A percentile compares a stretch with the other conserved stretches of the same genome.
These are phyloP conservation scores for Tuber borchii DNA, from an alignment of 495 filamentous ascomycete species.

Conservation along the genomic window DNA sequence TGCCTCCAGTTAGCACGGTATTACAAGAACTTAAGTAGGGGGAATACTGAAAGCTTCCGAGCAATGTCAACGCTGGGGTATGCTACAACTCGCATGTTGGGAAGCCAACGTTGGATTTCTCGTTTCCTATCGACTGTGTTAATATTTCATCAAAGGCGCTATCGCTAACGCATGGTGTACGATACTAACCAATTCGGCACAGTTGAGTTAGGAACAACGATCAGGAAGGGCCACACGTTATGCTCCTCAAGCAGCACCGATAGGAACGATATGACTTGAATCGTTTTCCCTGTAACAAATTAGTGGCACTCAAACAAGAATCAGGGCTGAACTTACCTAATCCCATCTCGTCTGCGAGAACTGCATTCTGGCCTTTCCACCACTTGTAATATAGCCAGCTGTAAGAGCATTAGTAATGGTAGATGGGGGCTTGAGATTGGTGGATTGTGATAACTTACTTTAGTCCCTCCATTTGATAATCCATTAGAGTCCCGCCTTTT, in stretches of 20 bases:
- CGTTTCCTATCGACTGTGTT: constrained; percentile 49
- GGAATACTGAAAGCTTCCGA: constrained; percentile 57
- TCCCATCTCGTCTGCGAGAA: constrained; percentile 98
- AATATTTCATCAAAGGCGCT: neutral
- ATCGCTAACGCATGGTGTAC: neutral
- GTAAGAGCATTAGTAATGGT: constrained; percentile 13
- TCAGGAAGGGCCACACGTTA: constrained; percentile 80
- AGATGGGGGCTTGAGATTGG: constrained; percentile 1
- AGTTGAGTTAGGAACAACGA: constrained; percentile 90
- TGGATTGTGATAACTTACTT: constrained; percentile 47
- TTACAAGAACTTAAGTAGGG: neutral
- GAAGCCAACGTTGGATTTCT: constrained; percentile 92
- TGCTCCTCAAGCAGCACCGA: constrained; percentile 72
- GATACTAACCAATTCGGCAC: constrained; percentile 74
- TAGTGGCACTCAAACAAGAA: neutral
- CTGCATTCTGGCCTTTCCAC: constrained; percentile 71
- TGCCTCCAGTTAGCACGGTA: neutral
- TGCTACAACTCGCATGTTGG: constrained; percentile 74
- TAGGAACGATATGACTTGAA: constrained; percentile 83
- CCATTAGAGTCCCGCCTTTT: constrained; percentile 75
- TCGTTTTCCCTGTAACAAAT: constrained; percentile 65
- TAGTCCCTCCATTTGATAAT: constrained; percentile 85
- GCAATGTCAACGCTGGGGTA: constrained; percentile 73
- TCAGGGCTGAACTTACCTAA: constrained; percentile 48
- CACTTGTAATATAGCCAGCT: constrained; percentile 90